Evolutionary conservation across 176 grass and related monocot genomes (phyloP).

Genomic region (Avena atlantica): DNA sequence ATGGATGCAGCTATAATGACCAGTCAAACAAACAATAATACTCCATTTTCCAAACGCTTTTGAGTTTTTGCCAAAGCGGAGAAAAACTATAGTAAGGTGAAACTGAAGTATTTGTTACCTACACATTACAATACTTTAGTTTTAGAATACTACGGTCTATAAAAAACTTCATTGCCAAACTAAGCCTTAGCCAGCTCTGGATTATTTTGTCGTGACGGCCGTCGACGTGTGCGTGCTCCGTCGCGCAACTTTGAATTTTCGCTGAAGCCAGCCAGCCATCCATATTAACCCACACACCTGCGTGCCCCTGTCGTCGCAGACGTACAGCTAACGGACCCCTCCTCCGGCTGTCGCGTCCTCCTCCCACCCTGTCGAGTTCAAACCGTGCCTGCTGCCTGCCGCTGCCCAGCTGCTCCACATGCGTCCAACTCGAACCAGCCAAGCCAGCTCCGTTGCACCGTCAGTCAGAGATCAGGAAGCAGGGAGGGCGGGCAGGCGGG

Average conservation of each 20-base stretch:
- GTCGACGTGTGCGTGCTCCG: neutral
- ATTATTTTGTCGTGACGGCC: constrained; percentile 4
- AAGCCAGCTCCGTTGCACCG: neutral
- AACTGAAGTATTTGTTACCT: too few relatives aligned
- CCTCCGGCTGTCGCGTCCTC: neutral
- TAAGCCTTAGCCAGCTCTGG: too few relatives aligned
- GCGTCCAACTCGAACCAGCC: constrained; percentile 30
- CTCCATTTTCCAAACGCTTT: too few relatives aligned
- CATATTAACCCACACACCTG: too few relatives aligned
- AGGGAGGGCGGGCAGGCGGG: neutral
- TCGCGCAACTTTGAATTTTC: neutral
- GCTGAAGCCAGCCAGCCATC: too few relatives aligned
- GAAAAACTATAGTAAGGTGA: too few relatives aligned
- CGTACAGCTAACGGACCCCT: constrained; percentile 39
- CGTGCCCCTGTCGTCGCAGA: constrained; percentile 12
- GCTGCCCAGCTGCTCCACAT: constrained; percentile 9
- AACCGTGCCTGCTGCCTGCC: constrained; percentile 37
- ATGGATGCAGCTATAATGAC: too few relatives aligned
- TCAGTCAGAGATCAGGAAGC: neutral
- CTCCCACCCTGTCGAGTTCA: constrained; percentile 27
- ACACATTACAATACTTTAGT: too few relatives aligned
- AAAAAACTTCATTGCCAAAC: too few relatives aligned
- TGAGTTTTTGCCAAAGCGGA: too few relatives aligned
- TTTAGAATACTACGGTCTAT: too few relatives aligned
- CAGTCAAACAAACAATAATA: too few relatives aligned